phyloP scores from a whole-genome alignment of 805 yeast species.

The Tetrapisispora iriomotensis region DNA sequence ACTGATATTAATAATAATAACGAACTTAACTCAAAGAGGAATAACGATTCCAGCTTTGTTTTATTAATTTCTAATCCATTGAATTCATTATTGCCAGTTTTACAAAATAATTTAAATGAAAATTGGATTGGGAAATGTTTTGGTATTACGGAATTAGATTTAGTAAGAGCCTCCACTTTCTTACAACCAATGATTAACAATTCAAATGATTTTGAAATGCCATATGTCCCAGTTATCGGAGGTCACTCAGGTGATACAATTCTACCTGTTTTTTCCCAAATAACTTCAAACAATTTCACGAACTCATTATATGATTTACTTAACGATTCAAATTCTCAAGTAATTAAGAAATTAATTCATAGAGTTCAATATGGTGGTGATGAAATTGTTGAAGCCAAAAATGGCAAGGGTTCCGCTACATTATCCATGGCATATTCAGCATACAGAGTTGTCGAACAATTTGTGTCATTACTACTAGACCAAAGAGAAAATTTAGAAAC shows the following conservation, averaged over 20 bases:
- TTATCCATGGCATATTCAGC: conserved; percentile 84
- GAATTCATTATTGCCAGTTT: conserved; percentile 6
- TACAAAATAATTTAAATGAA: neutral
- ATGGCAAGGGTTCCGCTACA: conserved; percentile 79
- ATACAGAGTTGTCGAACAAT: conserved; percentile 51
- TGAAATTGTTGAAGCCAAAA: conserved; percentile 77
- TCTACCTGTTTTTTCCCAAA: conserved; percentile 48
- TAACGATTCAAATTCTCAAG: conserved; percentile 34
- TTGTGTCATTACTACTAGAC: neutral
- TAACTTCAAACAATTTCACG: neutral
- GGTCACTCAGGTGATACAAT: conserved; percentile 83
- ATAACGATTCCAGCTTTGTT: conserved; percentile 18
- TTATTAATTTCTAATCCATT: conserved; percentile 72
- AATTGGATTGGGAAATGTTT: conserved; percentile 2
- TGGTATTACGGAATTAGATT: conserved; percentile 77
- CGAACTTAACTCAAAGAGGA: neutral
- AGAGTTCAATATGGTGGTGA: conserved; percentile 86
- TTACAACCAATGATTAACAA: conserved; percentile 28
- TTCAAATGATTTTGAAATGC: neutral
- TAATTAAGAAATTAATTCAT: conserved; percentile 43
- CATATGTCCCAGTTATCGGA: conserved; percentile 63
- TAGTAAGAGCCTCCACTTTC: conserved; percentile 64
- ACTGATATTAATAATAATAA: conserved; percentile 19
- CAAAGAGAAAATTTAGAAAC: neutral
- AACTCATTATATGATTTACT: conserved; percentile 23